Conservation (phyloP, 495 filamentous ascomycete species). For the Ramalina peruviana region DNA sequence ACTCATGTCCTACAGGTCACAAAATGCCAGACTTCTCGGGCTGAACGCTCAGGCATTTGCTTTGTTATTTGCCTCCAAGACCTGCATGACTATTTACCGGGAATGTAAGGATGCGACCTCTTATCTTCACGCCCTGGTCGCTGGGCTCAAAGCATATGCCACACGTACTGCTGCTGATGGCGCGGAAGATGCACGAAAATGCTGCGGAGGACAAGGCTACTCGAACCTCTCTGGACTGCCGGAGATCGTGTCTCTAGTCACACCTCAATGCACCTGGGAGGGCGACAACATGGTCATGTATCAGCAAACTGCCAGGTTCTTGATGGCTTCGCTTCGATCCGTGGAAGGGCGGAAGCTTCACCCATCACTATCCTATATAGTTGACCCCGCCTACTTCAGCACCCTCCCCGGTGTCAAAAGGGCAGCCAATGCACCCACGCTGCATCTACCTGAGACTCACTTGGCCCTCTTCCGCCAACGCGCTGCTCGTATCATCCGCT, state of each 20-base stretch:
- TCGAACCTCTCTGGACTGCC: conserved; percentile 34
- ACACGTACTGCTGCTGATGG: conserved; percentile 35
- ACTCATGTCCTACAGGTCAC: no score
- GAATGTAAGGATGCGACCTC: conserved; percentile 29
- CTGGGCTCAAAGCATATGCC: conserved; percentile 36
- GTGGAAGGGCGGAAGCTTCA: background rate
- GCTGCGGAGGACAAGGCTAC: conserved; percentile 37
- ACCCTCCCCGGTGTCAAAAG: no score
- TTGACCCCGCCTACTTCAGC: no score
- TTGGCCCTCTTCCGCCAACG: no score
- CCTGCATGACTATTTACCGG: conserved; percentile 15
- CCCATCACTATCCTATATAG: no score
- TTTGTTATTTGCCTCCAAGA: no score
- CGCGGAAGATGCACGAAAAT: conserved; percentile 34
- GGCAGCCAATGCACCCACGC: no score
- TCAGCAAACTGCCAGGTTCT: conserved; percentile 32
- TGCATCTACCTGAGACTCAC: no score
- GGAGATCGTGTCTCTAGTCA: conserved; percentile 32
- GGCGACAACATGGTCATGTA: conserved; percentile 43
- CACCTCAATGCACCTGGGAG: conserved; percentile 37
- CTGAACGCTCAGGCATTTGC: no score
- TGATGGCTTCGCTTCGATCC: conserved; percentile 34
- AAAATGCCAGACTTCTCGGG: no score
- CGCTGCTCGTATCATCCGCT: background rate
- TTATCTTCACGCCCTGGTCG: conserved; percentile 34